Evolutionary conservation across 768 basidiomycete genomes (phyloP).

Genomic region (Fomitopsis serialis): DNA sequence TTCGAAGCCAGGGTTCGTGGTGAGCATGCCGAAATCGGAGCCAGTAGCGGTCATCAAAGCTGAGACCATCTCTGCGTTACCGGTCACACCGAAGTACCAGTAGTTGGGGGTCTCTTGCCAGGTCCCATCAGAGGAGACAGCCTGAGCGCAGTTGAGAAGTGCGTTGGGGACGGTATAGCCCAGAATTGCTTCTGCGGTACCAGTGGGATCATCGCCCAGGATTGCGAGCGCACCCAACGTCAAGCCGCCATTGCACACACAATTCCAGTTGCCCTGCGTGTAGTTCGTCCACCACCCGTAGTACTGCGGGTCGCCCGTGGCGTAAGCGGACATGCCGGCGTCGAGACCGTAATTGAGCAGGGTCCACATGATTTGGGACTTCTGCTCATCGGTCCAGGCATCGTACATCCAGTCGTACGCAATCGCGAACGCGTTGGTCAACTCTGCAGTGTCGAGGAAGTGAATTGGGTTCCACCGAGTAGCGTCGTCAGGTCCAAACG

Average conservation of each 20-base stretch:
- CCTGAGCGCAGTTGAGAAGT: conserved; percentile 65
- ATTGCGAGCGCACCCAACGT: conserved; percentile 90
- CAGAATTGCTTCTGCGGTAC: conserved; percentile 63
- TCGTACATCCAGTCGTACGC: conserved; percentile 98
- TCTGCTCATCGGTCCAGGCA: conserved; percentile 71
- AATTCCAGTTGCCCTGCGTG: conserved; percentile 95
- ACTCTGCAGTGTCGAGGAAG: conserved; percentile 92
- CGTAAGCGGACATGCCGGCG: conserved; percentile 40
- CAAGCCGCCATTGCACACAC: conserved; percentile 89
- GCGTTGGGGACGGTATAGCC: conserved; percentile 69
- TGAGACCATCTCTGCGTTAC: conserved; percentile 83
- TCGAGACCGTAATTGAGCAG: conserved; percentile 76
- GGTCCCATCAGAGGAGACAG: conserved; percentile 66
- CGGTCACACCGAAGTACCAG: conserved; percentile 93
- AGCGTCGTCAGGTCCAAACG: conserved; percentile 58
- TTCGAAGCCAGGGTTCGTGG: conserved; percentile 62
- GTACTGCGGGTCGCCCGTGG: conserved; percentile 15
- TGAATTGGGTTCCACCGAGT: conserved; percentile 84
- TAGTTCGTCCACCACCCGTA: conserved; percentile 77
- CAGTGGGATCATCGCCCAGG: conserved; percentile 74
- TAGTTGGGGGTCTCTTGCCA: conserved; percentile 95
- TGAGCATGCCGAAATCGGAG: conserved; percentile 68
- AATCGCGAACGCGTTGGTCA: conserved; percentile 83
- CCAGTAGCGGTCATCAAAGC: conserved; percentile 84
- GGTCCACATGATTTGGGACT: conserved; percentile 56